Base-by-base conservation (phyloP, 257 asterid species). In the Ligustrum vulgare region DNA sequence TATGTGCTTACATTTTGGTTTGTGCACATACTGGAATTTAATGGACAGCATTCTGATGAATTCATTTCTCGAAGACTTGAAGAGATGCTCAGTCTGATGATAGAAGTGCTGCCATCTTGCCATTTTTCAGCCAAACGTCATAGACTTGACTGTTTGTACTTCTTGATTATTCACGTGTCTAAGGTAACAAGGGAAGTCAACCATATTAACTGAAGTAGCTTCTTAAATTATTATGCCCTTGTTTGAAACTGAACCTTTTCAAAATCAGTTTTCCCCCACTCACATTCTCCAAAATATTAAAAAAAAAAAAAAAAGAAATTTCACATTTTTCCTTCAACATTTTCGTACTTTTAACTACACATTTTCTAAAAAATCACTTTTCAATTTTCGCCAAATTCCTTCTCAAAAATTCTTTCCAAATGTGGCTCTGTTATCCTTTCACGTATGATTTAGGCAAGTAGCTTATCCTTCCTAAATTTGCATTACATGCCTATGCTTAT, bases 51-150 rank as follows among this genome's bases (percentile, higher is more conserved):
- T 49, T 81, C 91, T 13, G 83, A 87, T 69, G 94, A 89, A 75
- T 89, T 87, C 76, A 81, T 87, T 76, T 86, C 91, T 71, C 86
- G 91, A 67, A 88, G 79, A 77, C 91, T 90, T 9, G 90, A 91
- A 54, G 89, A 82, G 77, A 73, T 93, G 84, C 91, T 82, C 65
- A 68, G 70, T 80, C 79, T 90, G 87, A 95, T 95, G 99, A 84
- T 93, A 86, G 89, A 90, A 80, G 93, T 81, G 76, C 87, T 93
- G 81, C 98, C 98, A 49, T 86, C 84, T 16, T 91, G 93, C 80
- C 99, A 91, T 87, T 88, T 91, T 82, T 90, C 98, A 68, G 99
- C 99, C 80, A 95, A 91, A 78, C 96, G 91, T 75, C 86, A 88
- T 84, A 88, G 99, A 69, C 97, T 95, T 75, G 93, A 95, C 81